These are phyloP conservation scores for Coemansia nantahalensis DNA, from an alignment of 192 early-diverging fungal species.

Conservation along the genomic window DNA sequence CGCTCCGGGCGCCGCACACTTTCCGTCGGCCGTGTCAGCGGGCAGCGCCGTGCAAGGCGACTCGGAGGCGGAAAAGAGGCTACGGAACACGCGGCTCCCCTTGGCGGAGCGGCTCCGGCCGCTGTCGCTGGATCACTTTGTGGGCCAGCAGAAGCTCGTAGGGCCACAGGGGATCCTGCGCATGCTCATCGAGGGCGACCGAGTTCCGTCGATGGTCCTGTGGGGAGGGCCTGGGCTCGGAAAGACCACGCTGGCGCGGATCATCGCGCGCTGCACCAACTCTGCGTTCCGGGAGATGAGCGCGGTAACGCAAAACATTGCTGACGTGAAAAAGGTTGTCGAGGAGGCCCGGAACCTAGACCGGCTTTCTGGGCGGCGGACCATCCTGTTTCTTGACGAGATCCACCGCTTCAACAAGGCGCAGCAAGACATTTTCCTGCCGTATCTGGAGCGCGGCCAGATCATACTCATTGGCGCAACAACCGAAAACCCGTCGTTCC, in stretches of 20 bases:
- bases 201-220: slow-evolving; percentile 75
- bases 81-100: slow-evolving; percentile 25
- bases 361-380: slow-evolving; percentile 57
- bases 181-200: slow-evolving; percentile 62
- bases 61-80: slow-evolving; percentile 13
- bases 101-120: slow-evolving; percentile 51
- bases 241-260: slow-evolving; percentile 62
- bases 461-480: slow-evolving; percentile 71
- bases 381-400: slow-evolving; percentile 84
- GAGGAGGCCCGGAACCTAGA: slow-evolving; percentile 64
- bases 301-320: slow-evolving; percentile 57
- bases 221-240: slow-evolving; percentile 66
- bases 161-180: slow-evolving; percentile 65
- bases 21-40: too few relatives aligned
- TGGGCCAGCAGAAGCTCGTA: slow-evolving; percentile 70
- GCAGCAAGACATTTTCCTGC: slow-evolving; percentile 86
- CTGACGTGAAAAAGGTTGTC: slow-evolving; percentile 65
- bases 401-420: slow-evolving; percentile 88
- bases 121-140: slow-evolving; percentile 60
- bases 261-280: slow-evolving; percentile 50
- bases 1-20: too few relatives aligned
- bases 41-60: not conserved
- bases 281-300: slow-evolving; percentile 52
- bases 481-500: slow-evolving; percentile 83
- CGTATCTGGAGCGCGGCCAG: slow-evolving; percentile 71